These are phyloP conservation scores for Colletotrichum somersetense DNA, from an alignment of 2,329 filamentous ascomycete species.

Conservation along the genomic window DNA sequence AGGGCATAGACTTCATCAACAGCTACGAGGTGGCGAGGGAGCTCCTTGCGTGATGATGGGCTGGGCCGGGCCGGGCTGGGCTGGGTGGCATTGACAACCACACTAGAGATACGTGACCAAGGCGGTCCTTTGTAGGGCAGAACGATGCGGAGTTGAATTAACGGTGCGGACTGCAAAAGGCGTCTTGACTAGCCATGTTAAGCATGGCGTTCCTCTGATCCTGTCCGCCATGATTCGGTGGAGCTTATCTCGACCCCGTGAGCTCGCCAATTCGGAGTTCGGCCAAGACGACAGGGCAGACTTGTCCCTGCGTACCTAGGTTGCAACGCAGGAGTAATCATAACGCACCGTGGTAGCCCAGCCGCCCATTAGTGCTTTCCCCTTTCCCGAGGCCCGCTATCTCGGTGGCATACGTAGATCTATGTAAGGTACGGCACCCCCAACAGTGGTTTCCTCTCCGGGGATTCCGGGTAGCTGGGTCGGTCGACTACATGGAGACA, in stretches of 20 bases:
- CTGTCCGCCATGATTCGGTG: not conserved
- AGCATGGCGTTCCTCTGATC: not conserved
- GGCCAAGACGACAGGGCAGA: conserved; percentile 12
- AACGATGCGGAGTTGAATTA: not conserved
- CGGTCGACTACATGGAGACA: not conserved
- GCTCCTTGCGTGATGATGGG: conserved; percentile 45
- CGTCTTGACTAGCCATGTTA: not conserved
- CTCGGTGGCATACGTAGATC: conserved; percentile 14
- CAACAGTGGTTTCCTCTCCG: not conserved
- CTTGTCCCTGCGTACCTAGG: not conserved
- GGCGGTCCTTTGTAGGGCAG: not conserved
- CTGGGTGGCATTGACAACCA: not conserved
- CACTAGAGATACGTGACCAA: too few relatives aligned
- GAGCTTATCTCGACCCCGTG: not conserved
- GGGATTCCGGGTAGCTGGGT: conserved; percentile 1
- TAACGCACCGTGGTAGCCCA: not conserved
- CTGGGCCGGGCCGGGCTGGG: not conserved
- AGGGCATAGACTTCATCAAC: conserved; percentile 60
- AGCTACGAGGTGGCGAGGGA: conserved; percentile 53
- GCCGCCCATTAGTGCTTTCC: not conserved
- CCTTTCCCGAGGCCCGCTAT: conserved; percentile 6
- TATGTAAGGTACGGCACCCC: not conserved
- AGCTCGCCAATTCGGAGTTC: not conserved
- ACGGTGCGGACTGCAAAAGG: not conserved
- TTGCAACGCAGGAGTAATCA: conserved; percentile 17